Percentiles rank a stretch among this genome's conserved stretches.
Evolutionary conservation across 495 filamentous ascomycete species (phyloP).

Genomic region (Cenococcum geophilum): DNA sequence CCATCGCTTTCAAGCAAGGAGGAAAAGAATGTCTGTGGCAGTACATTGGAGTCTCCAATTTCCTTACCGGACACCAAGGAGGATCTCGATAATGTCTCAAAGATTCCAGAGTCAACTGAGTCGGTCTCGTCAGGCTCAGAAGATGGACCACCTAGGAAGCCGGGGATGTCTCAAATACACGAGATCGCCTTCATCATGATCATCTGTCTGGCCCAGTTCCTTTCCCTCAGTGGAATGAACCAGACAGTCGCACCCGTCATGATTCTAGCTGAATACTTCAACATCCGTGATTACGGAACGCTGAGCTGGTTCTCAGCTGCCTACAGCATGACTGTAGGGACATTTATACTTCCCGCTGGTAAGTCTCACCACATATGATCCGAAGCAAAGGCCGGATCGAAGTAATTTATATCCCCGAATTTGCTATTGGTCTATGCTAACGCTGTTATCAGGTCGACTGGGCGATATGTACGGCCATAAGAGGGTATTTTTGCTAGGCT

Average conservation of each 20-base stretch:
- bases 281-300: constrained; percentile 25
- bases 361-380: not conserved
- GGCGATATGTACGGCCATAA: constrained; percentile 36
- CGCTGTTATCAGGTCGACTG: constrained; percentile 21
- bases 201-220: constrained; percentile 44
- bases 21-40: not conserved
- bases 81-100: constrained; percentile 12
- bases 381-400: too few species aligned
- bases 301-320: constrained; percentile 34
- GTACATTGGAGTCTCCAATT: not conserved
- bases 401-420: not conserved
- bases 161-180: constrained; percentile 29
- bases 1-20: not conserved
- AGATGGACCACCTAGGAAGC: not conserved
- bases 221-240: constrained; percentile 23
- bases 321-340: constrained; percentile 31
- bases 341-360: constrained; percentile 34
- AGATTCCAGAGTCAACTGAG: constrained; percentile 1
- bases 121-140: constrained; percentile 5
- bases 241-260: constrained; percentile 27
- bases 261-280: constrained; percentile 21
- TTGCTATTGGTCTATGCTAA: constrained; percentile 2
- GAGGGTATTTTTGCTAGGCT: constrained; percentile 30
- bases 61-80: not conserved
- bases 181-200: constrained; percentile 43